Percentiles rank a stretch among this genome's conserved stretches.
phyloP scores from a whole-genome alignment of 2,329 filamentous ascomycete species.

The Sordariomycetes sp. region DNA sequence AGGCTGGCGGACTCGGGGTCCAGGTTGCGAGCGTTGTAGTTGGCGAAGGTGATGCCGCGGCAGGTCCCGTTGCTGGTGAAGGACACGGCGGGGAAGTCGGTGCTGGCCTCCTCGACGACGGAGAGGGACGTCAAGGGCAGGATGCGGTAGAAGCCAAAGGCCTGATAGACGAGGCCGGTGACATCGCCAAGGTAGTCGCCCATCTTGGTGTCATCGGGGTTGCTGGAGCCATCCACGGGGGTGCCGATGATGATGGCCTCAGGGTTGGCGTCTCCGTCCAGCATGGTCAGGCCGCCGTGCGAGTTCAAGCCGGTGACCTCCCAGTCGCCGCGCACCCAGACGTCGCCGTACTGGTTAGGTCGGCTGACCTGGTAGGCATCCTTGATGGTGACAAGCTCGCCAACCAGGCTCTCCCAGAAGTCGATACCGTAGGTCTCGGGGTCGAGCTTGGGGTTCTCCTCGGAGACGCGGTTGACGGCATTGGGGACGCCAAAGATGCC shows the following conservation, averaged over 20 bases:
- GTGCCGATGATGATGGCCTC: constrained; percentile 57
- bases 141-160: constrained; percentile 61
- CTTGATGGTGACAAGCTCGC: constrained; percentile 57
- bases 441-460: constrained; percentile 49
- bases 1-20: constrained; percentile 45
- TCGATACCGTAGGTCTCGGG: constrained; percentile 57
- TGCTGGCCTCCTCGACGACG: constrained; percentile 33
- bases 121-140: constrained; percentile 51
- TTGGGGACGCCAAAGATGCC: constrained; percentile 59
- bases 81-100: constrained; percentile 37
- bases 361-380: constrained; percentile 46
- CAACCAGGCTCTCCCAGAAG: constrained; percentile 63
- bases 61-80: constrained; percentile 48
- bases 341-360: constrained; percentile 57
- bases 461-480: constrained; percentile 47
- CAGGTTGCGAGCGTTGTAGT: constrained; percentile 66
- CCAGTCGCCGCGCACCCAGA: constrained; percentile 61
- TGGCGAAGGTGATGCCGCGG: constrained; percentile 51
- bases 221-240: constrained; percentile 56
- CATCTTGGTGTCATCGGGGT: constrained; percentile 50
- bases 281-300: constrained; percentile 56
- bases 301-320: constrained; percentile 50
- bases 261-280: constrained; percentile 55
- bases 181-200: constrained; percentile 58
- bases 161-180: constrained; percentile 57